phyloP scores from a whole-genome alignment of 2,329 filamentous ascomycete genomes.

The Beauveria asiatica region DNA sequence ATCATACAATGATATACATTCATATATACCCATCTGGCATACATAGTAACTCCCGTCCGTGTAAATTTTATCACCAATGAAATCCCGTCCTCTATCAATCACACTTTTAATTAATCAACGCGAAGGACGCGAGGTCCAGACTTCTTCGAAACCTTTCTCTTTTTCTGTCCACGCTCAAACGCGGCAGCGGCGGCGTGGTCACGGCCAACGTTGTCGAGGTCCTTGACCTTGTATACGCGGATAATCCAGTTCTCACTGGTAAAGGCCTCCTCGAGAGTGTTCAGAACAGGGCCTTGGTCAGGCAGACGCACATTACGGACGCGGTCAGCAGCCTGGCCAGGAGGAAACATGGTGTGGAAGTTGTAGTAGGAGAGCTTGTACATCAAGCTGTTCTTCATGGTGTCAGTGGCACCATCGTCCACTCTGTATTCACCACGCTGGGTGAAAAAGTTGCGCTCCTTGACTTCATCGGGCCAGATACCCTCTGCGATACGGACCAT shows the following conservation, averaged over 20 bases:
- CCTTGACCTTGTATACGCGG: conserved; percentile 99
- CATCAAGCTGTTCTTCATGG: conserved; percentile 99
- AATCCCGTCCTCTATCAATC: conserved; percentile 1
- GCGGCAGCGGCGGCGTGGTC: conserved; percentile 64
- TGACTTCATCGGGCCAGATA: conserved; percentile 99
- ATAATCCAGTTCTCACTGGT: conserved; percentile 99
- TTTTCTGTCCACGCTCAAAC: conserved; percentile 75
- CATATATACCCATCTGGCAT: conserved; percentile 21
- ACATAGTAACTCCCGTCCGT: conserved; percentile 23
- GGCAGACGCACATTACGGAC: conserved; percentile 77
- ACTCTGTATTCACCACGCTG: conserved; percentile 88
- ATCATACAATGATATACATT: conserved; percentile 21
- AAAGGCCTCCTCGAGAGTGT: conserved; percentile 90
- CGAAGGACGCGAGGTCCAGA: conserved; percentile 63
- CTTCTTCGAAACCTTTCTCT: conserved; percentile 67
- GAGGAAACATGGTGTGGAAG: conserved; percentile 83
- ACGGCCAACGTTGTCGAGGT: conserved; percentile 89
- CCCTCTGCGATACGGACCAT: conserved; percentile 99
- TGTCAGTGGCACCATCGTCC: conserved; percentile 84
- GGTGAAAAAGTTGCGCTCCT: conserved; percentile 95
- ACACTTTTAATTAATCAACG: conserved; percentile 48
- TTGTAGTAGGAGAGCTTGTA: conserved; percentile 99
- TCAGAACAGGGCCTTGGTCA: conserved; percentile 75
- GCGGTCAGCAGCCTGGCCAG: conserved; percentile 81
- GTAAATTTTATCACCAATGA: conserved; percentile 7